These are phyloP conservation scores for Melaleuca quinquenervia DNA, from an alignment of 345 rosid genomes.

Conservation along the genomic window DNA sequence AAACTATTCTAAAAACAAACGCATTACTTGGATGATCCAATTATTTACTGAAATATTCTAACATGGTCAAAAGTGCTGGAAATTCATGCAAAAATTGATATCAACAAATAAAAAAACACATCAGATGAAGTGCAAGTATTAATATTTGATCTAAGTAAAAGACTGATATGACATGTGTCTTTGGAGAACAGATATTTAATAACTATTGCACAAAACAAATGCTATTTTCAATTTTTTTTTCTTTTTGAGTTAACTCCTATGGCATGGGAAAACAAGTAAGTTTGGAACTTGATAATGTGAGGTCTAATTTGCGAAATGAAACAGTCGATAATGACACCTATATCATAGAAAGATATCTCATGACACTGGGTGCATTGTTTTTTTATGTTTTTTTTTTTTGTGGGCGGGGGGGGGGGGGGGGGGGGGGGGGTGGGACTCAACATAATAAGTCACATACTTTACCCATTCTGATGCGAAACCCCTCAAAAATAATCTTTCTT, in stretches of 20 bases:
- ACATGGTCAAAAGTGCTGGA: neutral
- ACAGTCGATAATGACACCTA: neutral
- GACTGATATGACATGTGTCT: neutral
- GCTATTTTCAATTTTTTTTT: neutral
- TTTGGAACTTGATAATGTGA: neutral
- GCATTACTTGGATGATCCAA: neutral
- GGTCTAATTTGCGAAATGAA: neutral
- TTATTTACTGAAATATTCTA: neutral
- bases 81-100: neutral
- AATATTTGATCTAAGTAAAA: neutral
- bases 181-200: neutral
- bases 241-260: neutral
- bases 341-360: neutral
- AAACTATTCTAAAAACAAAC: neutral
- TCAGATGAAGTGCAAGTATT: neutral
- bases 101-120: neutral
- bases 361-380: neutral
- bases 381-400: too few relatives aligned
- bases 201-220: neutral
- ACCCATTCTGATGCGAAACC: neutral
- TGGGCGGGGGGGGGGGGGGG: neutral
- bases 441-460: neutral
- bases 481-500: neutral
- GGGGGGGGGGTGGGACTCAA: neutral
- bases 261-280: neutral